A percentile compares a stretch with the other conserved stretches of the same genome.
phyloP scores from a whole-genome alignment of 192 early-diverging fungal species.

The Polychytrium aggregatum region DNA sequence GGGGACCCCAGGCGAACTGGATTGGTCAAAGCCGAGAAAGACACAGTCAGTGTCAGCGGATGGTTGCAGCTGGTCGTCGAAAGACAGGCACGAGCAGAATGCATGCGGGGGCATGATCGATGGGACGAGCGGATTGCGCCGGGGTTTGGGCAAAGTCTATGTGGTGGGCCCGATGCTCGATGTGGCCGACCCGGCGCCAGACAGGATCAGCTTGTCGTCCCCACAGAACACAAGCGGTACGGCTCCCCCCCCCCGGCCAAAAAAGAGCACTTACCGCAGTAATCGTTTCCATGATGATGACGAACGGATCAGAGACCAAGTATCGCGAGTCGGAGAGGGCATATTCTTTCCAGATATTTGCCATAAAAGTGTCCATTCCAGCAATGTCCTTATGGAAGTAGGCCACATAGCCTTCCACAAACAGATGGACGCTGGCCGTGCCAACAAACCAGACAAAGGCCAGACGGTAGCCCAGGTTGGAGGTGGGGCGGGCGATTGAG shows the following conservation, averaged over 20 bases:
- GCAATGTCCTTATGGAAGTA: conserved; percentile 56
- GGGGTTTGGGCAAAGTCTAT: too few species aligned
- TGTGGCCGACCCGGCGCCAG: too few species aligned
- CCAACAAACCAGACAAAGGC: conserved; percentile 75
- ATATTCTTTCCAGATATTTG: conserved; percentile 89
- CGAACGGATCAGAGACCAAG: conserved; percentile 69
- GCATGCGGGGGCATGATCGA: too few species aligned
- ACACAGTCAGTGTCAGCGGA: not conserved
- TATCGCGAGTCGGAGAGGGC: conserved; percentile 79
- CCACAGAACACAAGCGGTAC: not conserved
- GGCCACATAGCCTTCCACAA: conserved; percentile 81
- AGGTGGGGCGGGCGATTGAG: not conserved
- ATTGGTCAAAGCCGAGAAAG: not conserved
- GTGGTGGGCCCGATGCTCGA: too few species aligned
- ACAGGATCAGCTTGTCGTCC: not conserved
- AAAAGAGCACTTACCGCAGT: conserved; percentile 55
- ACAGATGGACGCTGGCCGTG: conserved; percentile 69
- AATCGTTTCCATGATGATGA: conserved; percentile 75
- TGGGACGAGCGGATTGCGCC: too few species aligned
- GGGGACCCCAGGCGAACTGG: conserved; percentile 34
- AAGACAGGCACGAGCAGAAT: too few species aligned
- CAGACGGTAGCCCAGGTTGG: conserved; percentile 19
- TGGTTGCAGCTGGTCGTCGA: too few species aligned
- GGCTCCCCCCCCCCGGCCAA: too few species aligned
- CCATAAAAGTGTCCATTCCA: conserved; percentile 50